Evolutionary conservation across 768 basidiomycete species (phyloP), one percentile per base, ranked within the genome.

Genomic region (Phaeotremella fagi): DNA sequence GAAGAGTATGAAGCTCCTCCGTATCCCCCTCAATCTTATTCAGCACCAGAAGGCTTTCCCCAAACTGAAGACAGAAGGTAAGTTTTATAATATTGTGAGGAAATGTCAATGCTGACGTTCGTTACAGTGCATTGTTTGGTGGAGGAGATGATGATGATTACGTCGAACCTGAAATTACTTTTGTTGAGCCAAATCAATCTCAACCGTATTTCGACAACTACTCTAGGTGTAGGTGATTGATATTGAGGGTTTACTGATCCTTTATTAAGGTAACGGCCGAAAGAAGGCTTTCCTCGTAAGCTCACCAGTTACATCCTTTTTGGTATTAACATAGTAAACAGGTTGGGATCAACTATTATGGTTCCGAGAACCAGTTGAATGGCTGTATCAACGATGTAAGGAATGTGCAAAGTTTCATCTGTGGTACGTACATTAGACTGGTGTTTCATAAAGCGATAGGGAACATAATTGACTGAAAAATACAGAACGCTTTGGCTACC

Each of bases 301-400:
- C 29, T 14, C 35, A 16, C 26, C 45, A 20, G 29, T 45, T 28
- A n/a, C n/a, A 29, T 58, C 18, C 18, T 7, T 22, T 12, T 16
- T n/a, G 41, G 2, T 28, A 18, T 27, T 16, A 41, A 37, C 35
- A 12, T 22, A 18, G 6, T n/a, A 37, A 24, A 12, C 60, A 90
- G 89, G 83, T 95, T 59, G 91, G 92, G 0, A 88, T 95, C 66
- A 75, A 76, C 62, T 97, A 97, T 70, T 68, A 79, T 22, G 85
- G 87, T 1, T 82, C 84, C 59, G 66, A 70, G 2, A 80, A 80
- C 14, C 80, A 83, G 61, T 77, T 97, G 4, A 74, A 77, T 0
- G 94, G 94, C 4, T 98, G 94, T 68, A 85, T 94, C 71, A 92
- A 97, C 70, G 94, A 98, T 64, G 92, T 84, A 0, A 74, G 78